Percentiles rank a stretch among this genome's conserved stretches.
Conservation (phyloP, 768 basidiomycete genomes). For the Podaxis sp. region DNA sequence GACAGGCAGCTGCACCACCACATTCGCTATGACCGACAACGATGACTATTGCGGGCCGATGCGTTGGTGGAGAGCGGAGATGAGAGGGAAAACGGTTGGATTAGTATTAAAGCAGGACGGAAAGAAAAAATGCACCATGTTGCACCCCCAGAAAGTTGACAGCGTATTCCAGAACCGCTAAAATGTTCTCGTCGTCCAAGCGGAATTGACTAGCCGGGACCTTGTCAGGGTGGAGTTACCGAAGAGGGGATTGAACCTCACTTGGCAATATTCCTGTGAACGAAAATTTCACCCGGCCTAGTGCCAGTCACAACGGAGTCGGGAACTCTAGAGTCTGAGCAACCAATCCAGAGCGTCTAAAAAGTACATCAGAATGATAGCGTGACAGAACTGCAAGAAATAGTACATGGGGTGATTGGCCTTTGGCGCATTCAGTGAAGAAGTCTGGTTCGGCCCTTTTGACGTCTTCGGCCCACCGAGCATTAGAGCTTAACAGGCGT, state of each 20-base stretch:
- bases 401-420: conserved; percentile 63
- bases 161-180: conserved; percentile 73
- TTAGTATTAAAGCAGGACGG: conserved; percentile 17
- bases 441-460: conserved; percentile 53
- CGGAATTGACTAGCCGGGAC: conserved; percentile 59
- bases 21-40: conserved; percentile 83
- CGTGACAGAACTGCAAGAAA: conserved; percentile 6
- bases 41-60: conserved; percentile 46
- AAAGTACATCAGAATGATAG: conserved; percentile 11
- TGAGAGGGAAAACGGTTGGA: conserved; percentile 24
- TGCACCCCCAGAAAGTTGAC: conserved; percentile 64
- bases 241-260: conserved; percentile 28
- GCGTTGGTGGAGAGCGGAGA: conserved; percentile 16
- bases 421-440: conserved; percentile 54
- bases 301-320: conserved; percentile 68
- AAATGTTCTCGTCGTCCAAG: conserved; percentile 62
- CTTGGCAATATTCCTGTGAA: conserved; percentile 88
- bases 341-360: conserved; percentile 76
- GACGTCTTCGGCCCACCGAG: conserved; percentile 67
- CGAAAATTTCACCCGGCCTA: conserved; percentile 78
- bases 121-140: conserved; percentile 58
- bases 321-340: conserved; percentile 82
- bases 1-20: conserved; percentile 66
- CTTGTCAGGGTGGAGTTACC: conserved; percentile 2
- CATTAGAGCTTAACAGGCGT: conserved; percentile 44